Base-by-base conservation (phyloP, 805 yeast species). In the Limtongia smithiae region DNA sequence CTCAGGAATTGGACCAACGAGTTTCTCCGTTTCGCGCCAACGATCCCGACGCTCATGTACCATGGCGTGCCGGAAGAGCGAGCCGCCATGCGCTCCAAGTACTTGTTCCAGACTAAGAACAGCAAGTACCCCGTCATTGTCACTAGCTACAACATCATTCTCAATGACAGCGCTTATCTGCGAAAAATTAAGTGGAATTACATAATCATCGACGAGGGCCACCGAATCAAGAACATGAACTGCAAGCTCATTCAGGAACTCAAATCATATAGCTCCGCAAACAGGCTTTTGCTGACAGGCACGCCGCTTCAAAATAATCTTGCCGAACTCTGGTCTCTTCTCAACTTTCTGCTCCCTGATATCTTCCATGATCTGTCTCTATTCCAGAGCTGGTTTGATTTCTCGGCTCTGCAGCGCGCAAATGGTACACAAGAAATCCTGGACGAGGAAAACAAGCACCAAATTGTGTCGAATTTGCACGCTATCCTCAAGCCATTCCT, bases 321-420 rank as follows among this genome's bases (percentile, higher is more conserved):
- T 49, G 78, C 83, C 45, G 97, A 93, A 67, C 69, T 93, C 33
- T 91, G 97, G 97, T 84, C 96, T 0, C 70, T 93, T 49, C 72
- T 91, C 46, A 93, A 93, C 64, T 91, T 91, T 63, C 83, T 93
- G 31, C 71, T 91, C 44, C 98, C 98, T 0, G 96, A 89, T 60
- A 85, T 93, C 25, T 91, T 91, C 65, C 86, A 86, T 37, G 97
- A 91, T 66, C 76, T 90, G 52, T 91, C 83, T 44, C 74, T 89
- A 37, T 91, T 91, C 63, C 94, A 91, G 65, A 84, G 82, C 62
- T 91, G 97, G 97, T 93, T 91, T 68, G 94, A 93, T 65, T 85
- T 85, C 60, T 78, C 42, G 50, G 57, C 46, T 37, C 52, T 30
- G 12, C 57, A 59, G 22, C 69, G 70, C 9, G 75, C 71, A 24